A percentile compares a stretch with the other conserved stretches of the same genome.
These are phyloP conservation scores for Parathielavia hyrcaniae DNA, from an alignment of 495 filamentous ascomycete species.

Conservation along the genomic window DNA sequence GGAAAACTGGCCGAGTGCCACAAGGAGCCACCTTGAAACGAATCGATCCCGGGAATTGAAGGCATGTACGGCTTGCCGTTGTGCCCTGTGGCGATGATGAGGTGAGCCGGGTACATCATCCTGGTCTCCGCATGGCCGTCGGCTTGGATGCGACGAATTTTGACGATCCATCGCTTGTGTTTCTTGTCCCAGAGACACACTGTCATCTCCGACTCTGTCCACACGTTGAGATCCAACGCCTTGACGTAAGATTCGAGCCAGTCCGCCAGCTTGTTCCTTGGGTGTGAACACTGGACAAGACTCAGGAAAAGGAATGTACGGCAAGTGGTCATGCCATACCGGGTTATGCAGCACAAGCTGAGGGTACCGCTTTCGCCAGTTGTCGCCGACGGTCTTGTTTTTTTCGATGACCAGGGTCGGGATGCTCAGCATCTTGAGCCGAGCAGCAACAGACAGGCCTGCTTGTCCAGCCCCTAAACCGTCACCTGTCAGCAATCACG, in stretches of 20 bases:
- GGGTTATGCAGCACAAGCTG: slow-evolving; percentile 67
- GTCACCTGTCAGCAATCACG: slow-evolving; percentile 8
- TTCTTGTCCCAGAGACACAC: slow-evolving; percentile 49
- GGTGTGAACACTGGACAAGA: slow-evolving; percentile 68
- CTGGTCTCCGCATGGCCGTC: slow-evolving; percentile 50
- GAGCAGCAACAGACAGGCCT: slow-evolving; percentile 58
- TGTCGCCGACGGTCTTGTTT: slow-evolving; percentile 63
- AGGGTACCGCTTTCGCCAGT: slow-evolving; percentile 65
- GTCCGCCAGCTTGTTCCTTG: slow-evolving; percentile 73
- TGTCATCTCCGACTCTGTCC: slow-evolving; percentile 53
- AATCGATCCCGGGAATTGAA: slow-evolving; percentile 53
- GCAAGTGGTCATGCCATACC: slow-evolving; percentile 70
- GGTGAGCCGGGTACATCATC: slow-evolving; percentile 57
- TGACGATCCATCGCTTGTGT: slow-evolving; percentile 55
- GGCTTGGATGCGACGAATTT: slow-evolving; percentile 43
- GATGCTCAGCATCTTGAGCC: slow-evolving; percentile 66
- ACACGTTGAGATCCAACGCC: slow-evolving; percentile 70
- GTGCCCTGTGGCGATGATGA: slow-evolving; percentile 68
- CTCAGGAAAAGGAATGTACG: slow-evolving; percentile 63
- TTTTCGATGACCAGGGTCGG: slow-evolving; percentile 59
- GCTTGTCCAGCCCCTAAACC: slow-evolving; percentile 50
- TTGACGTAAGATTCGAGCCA: slow-evolving; percentile 72
- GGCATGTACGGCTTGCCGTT: slow-evolving; percentile 64
- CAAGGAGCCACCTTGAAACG: slow-evolving; percentile 54
- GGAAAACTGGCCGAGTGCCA: slow-evolving; percentile 68